phyloP scores from a whole-genome alignment of 2,329 filamentous ascomycete genomes.

The Coniochaeta sp. region DNA sequence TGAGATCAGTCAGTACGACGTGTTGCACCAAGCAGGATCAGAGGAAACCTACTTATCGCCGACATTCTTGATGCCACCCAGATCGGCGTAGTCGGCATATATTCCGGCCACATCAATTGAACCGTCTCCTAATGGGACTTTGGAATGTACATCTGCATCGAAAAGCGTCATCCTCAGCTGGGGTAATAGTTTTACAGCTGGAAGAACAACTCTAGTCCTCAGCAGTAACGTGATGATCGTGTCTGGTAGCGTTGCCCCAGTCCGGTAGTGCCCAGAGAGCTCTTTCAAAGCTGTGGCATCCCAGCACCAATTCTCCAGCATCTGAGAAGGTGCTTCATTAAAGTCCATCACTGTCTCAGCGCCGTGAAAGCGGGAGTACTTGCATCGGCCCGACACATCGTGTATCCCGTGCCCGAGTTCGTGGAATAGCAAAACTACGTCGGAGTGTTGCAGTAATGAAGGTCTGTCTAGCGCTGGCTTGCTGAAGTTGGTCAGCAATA shows the following conservation, averaged over 20 bases:
- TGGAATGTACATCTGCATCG: conserved; percentile 61
- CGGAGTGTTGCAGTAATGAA: conserved; percentile 72
- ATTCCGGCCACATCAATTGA: not conserved
- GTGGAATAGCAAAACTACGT: conserved; percentile 78
- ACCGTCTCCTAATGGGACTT: not conserved
- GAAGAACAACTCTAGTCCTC: conserved; percentile 66
- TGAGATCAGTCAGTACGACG: too few species aligned
- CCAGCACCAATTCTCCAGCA: conserved; percentile 75
- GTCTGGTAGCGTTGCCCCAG: conserved; percentile 58
- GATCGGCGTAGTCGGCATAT: not conserved
- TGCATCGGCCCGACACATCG: conserved; percentile 56
- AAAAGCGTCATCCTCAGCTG: conserved; percentile 70
- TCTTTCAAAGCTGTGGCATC: conserved; percentile 33
- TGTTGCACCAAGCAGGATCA: too few species aligned
- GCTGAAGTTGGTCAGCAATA: conserved; percentile 78
- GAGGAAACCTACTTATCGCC: conserved; percentile 29
- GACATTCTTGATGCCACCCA: not conserved
- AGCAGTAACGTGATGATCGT: conserved; percentile 63
- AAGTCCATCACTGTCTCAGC: conserved; percentile 61
- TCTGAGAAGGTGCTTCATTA: conserved; percentile 64
- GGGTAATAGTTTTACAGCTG: conserved; percentile 63
- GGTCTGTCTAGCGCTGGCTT: conserved; percentile 72
- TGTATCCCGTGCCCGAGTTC: conserved; percentile 66
- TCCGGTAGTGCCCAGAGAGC: conserved; percentile 62
- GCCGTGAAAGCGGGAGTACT: conserved; percentile 60